Evolutionary conservation across 306 rosid genomes (phyloP), one percentile per base, ranked within the genome.

Genomic region (Chamaecrista fasciculata): DNA sequence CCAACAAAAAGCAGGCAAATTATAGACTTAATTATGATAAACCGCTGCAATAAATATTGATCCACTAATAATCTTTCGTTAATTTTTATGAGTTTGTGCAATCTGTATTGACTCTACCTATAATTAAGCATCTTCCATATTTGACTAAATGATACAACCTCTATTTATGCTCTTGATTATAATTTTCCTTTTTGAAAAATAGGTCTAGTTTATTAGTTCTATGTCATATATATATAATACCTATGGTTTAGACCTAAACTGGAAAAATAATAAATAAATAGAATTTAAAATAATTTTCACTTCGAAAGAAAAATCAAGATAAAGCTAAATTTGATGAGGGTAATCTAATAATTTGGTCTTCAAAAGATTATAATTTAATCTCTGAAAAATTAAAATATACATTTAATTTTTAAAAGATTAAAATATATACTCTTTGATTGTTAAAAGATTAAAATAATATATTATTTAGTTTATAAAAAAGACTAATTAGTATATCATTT

Each of bases 1-100:
- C n/a, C n/a, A n/a, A n/a, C n/a, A n/a, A n/a, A n/a, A n/a, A n/a
- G n/a, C n/a, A n/a, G n/a, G n/a, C n/a, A n/a, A n/a, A n/a, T n/a
- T n/a, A n/a, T n/a, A n/a, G n/a, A n/a, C n/a, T n/a, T n/a, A 46
- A 31, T 57, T 25, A 25, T 36, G 24, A 52, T 62, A 51, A 62
- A 66, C 56, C 71, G 73, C 66, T 20, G 14, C 61, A 71, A 71
- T 65, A 58, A 71, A 71, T 72, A 71, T 72, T 20, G 28, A 20
- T 42, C 56, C 18, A 50, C 36, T 36, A 34, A 2, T 60, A 36
- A 19, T 43, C 10, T 29, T 65, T 65, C 56, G n/a, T 55, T 39
- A 3, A 37, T 69, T 23, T 39, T 68, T 28, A 40, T 34, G 19
- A 52, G 59, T 12, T 49, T n/a, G 39, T 40, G 58, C 23, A 26